Evolutionary conservation across 2,329 filamentous ascomycete genomes (phyloP).

Genomic region (Lanzia echinophila): DNA sequence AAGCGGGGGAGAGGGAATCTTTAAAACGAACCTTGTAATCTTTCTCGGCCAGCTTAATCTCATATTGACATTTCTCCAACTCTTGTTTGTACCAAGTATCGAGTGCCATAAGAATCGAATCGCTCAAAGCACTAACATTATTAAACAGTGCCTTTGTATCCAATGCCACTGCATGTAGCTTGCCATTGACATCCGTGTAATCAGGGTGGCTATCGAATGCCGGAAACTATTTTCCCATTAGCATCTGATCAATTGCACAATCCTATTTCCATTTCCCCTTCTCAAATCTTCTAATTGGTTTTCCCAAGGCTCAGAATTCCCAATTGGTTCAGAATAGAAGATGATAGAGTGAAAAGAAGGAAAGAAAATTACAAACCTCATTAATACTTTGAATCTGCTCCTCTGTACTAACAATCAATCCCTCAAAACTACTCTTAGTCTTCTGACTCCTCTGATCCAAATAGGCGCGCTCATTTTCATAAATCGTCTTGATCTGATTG

Average conservation of each 20-base stretch:
- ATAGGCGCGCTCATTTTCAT: conserved; percentile 8
- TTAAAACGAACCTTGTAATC: conserved; percentile 5
- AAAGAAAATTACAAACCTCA: background rate
- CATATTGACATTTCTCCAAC: conserved; percentile 4
- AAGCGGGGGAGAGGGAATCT: too few relatives aligned
- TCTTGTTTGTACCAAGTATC: conserved; percentile 10
- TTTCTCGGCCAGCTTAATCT: conserved; percentile 8
- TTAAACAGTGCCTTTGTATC: conserved; percentile 9
- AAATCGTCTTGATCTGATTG: conserved; percentile 2
- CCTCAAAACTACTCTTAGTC: conserved; percentile 9
- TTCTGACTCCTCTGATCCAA: conserved; percentile 9
- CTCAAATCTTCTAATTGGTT: background rate
- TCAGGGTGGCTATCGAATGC: conserved; percentile 11
- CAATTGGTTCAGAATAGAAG: background rate
- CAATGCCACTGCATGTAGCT: conserved; percentile 3
- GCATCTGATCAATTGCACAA: background rate
- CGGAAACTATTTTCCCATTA: conserved; percentile 1
- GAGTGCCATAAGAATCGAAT: conserved; percentile 6
- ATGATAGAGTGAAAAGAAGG: too few relatives aligned
- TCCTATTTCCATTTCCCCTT: background rate
- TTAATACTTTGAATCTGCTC: conserved; percentile 13
- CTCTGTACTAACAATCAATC: conserved; percentile 9
- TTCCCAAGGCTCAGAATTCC: too few relatives aligned
- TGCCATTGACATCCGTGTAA: conserved; percentile 10
- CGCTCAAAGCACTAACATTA: conserved; percentile 7